These are phyloP conservation scores for Acanthamoeba royreba DNA, from an alignment of 208 protist species.

Conservation along the genomic window DNA sequence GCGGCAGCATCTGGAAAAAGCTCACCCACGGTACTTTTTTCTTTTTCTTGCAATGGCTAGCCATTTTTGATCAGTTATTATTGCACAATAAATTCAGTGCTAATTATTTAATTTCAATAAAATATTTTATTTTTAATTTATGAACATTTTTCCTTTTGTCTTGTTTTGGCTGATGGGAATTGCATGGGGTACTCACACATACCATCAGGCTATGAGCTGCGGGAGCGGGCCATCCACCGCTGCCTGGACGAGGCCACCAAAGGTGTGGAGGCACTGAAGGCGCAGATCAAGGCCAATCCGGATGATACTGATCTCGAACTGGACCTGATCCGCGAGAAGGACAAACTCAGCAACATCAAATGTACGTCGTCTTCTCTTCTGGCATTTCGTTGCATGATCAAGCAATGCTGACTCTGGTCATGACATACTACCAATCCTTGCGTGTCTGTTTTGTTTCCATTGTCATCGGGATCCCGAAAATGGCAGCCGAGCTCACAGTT, in stretches of 20 bases:
- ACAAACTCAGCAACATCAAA: constrained; percentile 23
- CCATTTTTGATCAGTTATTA: no score
- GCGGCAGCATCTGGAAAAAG: neutral
- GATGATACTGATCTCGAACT: constrained; percentile 21
- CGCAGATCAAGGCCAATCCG: neutral
- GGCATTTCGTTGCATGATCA: neutral
- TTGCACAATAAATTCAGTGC: no score
- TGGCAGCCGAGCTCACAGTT: neutral
- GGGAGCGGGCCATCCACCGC: neutral
- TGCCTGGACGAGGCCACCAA: neutral
- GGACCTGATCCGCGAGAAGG: neutral
- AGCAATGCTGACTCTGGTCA: neutral
- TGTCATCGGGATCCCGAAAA: neutral
- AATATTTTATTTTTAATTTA: no score
- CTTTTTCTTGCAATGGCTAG: no score
- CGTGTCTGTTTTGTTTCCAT: neutral
- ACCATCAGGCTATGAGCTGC: constrained; percentile 15
- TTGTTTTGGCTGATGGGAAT: neutral
- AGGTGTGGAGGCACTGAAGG: neutral
- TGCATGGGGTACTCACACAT: no score
- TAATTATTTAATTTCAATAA: no score
- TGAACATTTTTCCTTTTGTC: neutral
- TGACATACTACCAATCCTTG: neutral
- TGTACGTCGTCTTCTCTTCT: neutral
- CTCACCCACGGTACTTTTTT: neutral